phyloP scores from a whole-genome alignment of 1,284 basidiomycete species.

The Ceratobasidium sp. region DNA sequence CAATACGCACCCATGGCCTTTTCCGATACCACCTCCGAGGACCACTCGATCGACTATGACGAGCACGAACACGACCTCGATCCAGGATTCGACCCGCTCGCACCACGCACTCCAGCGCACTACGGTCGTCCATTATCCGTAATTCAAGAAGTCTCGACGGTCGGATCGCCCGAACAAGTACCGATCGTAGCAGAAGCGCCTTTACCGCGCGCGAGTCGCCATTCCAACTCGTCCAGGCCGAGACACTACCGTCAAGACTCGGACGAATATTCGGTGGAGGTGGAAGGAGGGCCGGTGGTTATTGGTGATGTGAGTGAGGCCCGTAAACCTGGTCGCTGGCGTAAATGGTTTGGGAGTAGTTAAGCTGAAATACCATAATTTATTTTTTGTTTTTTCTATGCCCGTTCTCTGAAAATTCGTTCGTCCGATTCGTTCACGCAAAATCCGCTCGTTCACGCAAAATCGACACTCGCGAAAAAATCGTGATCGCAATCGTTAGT shows the following conservation, averaged over 20 bases:
- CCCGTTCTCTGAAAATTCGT: conserved; percentile 2
- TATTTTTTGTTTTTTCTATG: conserved; percentile 34
- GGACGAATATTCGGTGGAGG: conserved; percentile 26
- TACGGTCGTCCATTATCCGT: conserved; percentile 32
- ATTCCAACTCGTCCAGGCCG: conserved; percentile 2
- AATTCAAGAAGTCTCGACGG: conserved; percentile 11
- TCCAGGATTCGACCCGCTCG: conserved; percentile 10
- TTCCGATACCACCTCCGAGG: neutral
- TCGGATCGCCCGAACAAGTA: neutral
- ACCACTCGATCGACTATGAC: neutral
- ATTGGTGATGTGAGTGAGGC: conserved; percentile 42
- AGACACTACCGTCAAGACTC: conserved; percentile 27
- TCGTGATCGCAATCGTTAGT: neutral
- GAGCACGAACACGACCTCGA: neutral
- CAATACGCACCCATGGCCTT: conserved; percentile 12
- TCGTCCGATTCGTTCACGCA: conserved; percentile 2
- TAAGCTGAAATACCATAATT: conserved; percentile 43
- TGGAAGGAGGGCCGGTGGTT: conserved; percentile 4
- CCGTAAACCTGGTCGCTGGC: conserved; percentile 43
- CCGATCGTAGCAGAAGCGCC: conserved; percentile 23
- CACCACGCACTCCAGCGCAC: conserved; percentile 33
- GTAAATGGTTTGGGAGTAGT: conserved; percentile 39
- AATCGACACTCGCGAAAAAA: neutral
- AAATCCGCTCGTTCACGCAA: neutral
- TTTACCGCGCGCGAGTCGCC: neutral